Conservation (phyloP, 257 asterid genomes). For the Anisodus acutangulus region DNA sequence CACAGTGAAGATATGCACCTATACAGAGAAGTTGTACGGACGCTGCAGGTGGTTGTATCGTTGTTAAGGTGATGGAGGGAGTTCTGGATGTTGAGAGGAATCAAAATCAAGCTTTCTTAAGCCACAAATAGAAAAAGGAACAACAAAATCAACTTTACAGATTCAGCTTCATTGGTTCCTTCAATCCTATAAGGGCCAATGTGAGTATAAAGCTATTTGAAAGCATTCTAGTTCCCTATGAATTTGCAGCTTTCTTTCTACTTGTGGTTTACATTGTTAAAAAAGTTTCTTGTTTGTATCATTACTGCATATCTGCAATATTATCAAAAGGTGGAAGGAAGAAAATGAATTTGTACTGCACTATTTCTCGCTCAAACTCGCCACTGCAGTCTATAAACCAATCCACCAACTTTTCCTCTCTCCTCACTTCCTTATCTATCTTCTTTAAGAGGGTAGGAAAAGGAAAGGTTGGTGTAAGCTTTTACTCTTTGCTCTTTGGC, state of each 20-base stretch:
- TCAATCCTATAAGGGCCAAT: not conserved
- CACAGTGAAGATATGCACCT: conserved; percentile 26
- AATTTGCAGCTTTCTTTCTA: not conserved
- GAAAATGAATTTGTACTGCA: not conserved
- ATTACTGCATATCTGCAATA: not conserved
- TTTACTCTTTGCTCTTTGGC: not conserved
- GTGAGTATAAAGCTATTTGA: not conserved
- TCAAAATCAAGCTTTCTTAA: not conserved
- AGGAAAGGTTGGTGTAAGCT: not conserved
- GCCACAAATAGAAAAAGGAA: not conserved
- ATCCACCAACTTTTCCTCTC: not conserved
- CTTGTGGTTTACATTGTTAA: not conserved
- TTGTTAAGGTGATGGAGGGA: conserved; percentile 36
- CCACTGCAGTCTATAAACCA: not conserved
- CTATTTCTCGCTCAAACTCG: too few species aligned
- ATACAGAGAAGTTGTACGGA: not conserved
- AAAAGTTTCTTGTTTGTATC: too few species aligned
- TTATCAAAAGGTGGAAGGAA: not conserved
- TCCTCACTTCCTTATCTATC: not conserved
- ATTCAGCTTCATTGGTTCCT: not conserved
- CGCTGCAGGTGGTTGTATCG: conserved; percentile 17
- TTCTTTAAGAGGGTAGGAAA: not conserved
- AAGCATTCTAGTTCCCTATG: not conserved
- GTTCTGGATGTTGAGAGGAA: not conserved
- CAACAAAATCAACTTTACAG: not conserved